Evolutionary conservation across 2,329 filamentous ascomycete genomes (phyloP), one percentile per base, ranked within the genome.

Genomic region (Cercospora citrullina): DNA sequence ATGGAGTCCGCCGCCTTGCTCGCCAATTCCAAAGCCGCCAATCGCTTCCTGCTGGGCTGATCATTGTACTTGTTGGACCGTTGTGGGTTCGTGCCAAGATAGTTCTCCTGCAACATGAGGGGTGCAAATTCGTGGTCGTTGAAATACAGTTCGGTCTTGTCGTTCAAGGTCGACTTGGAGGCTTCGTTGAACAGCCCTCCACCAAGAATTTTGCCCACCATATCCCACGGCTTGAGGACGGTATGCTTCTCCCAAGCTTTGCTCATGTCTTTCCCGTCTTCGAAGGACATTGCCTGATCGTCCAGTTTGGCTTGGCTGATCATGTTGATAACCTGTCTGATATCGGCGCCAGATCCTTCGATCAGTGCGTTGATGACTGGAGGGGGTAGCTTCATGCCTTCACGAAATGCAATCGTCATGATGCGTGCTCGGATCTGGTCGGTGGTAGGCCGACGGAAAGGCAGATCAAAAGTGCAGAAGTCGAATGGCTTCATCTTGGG

Each of bases 401-500:
- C 95, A 71, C 94, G 88, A 80, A 91, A 96, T 75, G 93, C 96
- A 71, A 99, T 97, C 0, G 95, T 98, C 85, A 94, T 94, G 76
- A 99, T 92, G 23, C 95, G 89, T 36, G 92, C 94, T 63, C 94
- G 88, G 64, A 99, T 93, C 81, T 96, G 92, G 63, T 97, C 93
- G 2, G 93, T 89, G 0, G 93, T 96, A 5, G 95, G 95, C 30
- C 94, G 89, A 76, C 91, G 88, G 84, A 99, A 99, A 53, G 89
- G 89, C 71, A 99, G 82, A 72, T 98, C 94, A 75, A 87, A 94
- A 2, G 92, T 90, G 63, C 91, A 90, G 75, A 88, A 87, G 77
- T 98, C 94, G 77, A 99, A 99, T 0, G 95, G 95, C 81, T 94
- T 97, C 95, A 99, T 99, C 85, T 99, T 99, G 31, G 91, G 95